Conservation (phyloP, 371 early-diverging fungal species). For the Apophysomyces sp. region DNA sequence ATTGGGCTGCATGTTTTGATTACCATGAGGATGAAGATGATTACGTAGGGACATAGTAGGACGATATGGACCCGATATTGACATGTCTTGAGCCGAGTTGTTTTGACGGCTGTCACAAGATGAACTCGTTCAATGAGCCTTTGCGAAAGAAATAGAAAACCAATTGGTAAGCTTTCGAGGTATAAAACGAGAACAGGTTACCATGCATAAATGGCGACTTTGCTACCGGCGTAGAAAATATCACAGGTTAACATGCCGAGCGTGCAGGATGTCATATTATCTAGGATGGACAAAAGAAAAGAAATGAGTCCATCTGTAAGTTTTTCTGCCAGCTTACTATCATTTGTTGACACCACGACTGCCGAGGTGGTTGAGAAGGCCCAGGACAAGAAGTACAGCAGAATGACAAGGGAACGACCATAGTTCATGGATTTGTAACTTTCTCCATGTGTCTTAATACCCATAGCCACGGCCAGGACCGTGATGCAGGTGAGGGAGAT, state of each 20-base stretch:
- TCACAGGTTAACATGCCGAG: conserved; percentile 23
- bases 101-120: conserved; percentile 45
- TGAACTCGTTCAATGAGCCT: conserved; percentile 51
- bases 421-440: conserved; percentile 11
- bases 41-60: conserved; percentile 43
- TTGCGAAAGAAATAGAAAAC: not conserved
- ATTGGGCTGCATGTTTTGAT: not conserved
- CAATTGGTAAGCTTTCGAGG: not conserved
- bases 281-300: not conserved
- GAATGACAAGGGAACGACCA: conserved; percentile 12
- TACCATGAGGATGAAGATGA: conserved; percentile 49
- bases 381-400: conserved; percentile 17
- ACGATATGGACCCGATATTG: conserved; percentile 48
- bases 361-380: conserved; percentile 13
- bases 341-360: conserved; percentile 20
- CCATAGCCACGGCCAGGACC: conserved; percentile 10
- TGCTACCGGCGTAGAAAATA: conserved; percentile 26
- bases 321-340: conserved; percentile 17
- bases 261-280: conserved; percentile 18
- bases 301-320: not conserved
- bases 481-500: conserved; percentile 19
- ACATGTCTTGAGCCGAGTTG: conserved; percentile 33
- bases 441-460: conserved; percentile 18
- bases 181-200: not conserved
- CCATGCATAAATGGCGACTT: conserved; percentile 25